phyloP scores from a whole-genome alignment of 106 monocot species.

The Acorus calamus region DNA sequence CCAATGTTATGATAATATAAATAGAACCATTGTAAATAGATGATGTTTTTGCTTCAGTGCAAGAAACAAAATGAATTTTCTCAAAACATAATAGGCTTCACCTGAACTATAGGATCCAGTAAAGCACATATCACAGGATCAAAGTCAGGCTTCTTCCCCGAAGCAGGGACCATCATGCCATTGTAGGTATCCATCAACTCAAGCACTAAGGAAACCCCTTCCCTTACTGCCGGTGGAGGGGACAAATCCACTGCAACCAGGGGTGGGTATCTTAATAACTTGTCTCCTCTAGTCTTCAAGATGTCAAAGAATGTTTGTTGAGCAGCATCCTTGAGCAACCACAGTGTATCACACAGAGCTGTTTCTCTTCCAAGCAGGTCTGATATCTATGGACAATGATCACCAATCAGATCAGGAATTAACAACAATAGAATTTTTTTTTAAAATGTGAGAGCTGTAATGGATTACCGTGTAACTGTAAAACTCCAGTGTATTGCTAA shows the following conservation, averaged over 20 bases:
- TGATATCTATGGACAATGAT: slow-evolving; percentile 46
- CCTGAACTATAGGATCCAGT: slow-evolving; percentile 91
- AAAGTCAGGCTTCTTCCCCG: slow-evolving; percentile 75
- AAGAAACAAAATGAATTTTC: too few relatives aligned
- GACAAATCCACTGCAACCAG: slow-evolving; percentile 79
- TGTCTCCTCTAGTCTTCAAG: slow-evolving; percentile 75
- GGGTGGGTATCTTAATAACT: slow-evolving; percentile 78
- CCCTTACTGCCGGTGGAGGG: slow-evolving; percentile 82
- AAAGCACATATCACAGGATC: slow-evolving; percentile 77
- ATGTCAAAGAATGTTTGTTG: slow-evolving; percentile 87
- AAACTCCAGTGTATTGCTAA: slow-evolving; percentile 87
- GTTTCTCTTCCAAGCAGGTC: slow-evolving; percentile 87
- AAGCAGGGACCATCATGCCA: slow-evolving; percentile 92
- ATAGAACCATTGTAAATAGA: too few relatives aligned
- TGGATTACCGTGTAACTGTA: slow-evolving; percentile 62
- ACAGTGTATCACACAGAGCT: slow-evolving; percentile 82
- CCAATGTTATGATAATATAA: too few relatives aligned
- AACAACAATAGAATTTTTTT: not conserved
- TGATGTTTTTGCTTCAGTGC: too few relatives aligned
- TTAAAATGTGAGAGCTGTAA: slow-evolving; percentile 15
- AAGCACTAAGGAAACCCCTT: slow-evolving; percentile 82
- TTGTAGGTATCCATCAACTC: slow-evolving; percentile 90
- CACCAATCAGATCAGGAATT: slow-evolving; percentile 11
- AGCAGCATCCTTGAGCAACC: slow-evolving; percentile 75
- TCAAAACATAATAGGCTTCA: not conserved